Evolutionary conservation across 1,139 yeast species (phyloP), one percentile per base, ranked within the genome.

Genomic region (Yamadazyma aaseri): DNA sequence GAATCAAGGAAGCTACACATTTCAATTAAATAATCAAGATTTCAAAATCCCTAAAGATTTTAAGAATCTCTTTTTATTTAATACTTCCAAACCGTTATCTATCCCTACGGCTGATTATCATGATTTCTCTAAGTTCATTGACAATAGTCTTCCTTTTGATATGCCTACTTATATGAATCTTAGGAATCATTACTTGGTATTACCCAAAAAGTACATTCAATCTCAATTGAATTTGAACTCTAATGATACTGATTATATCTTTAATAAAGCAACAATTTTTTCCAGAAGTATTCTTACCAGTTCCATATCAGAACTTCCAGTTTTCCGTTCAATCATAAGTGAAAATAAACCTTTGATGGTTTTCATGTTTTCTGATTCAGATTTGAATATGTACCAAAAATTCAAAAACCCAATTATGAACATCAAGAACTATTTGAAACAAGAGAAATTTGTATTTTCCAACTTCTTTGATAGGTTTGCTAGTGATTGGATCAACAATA

Each of bases 381-480:
- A 29, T 11, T 17, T 18, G 6, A 23, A 28, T 3, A 28, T 14
- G 1, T 46, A 35, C 23, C 28, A 33, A 20, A 27, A 23, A 6
- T 17, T 29, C 14, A 43, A 42, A 17, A 46, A 45, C 21, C 45
- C 58, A 2, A 50, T 58, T 4, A 47, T 56, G 45, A 53, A 48
- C 21, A 44, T 45, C 36, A 51, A 50, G 26, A 50, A 55, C 25
- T 60, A 56, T 39, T 36, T 60, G 4, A 33, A 26, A 8, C 34
- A 37, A 3, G 28, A 39, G 18, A 45, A 42, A 26, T 20, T 14
- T 28, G 31, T 32, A 33, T 42, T 67, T 29, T 65, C 57, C 4
- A 46, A 41, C 10, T 65, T 71, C 39, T 69, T 72, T 44, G 76
- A 71, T 40, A 41, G 43, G 1, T 59, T 72, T 46, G 74, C 76